Evolutionary conservation across 805 yeast species (phyloP).

Genomic region (Ogataea methylovora): DNA sequence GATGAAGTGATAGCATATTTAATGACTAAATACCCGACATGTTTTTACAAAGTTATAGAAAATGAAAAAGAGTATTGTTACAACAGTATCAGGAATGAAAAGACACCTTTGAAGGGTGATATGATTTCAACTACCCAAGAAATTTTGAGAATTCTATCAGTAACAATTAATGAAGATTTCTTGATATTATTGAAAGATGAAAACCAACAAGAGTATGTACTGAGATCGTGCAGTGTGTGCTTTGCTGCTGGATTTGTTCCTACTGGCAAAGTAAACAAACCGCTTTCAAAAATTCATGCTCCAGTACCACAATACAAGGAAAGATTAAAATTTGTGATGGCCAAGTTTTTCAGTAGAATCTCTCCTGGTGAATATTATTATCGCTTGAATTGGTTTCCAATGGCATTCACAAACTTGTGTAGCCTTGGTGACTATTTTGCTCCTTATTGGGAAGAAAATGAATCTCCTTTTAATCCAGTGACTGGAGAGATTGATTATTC

Average conservation of each 20-base stretch:
- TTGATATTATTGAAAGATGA: slow-evolving; percentile 33
- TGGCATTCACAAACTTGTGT: slow-evolving; percentile 24
- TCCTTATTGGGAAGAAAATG: slow-evolving; percentile 18
- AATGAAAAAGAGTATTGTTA: not conserved
- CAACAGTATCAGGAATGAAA: not conserved
- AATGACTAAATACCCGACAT: not conserved
- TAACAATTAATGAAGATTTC: slow-evolving; percentile 48
- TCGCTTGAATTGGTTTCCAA: slow-evolving; percentile 53
- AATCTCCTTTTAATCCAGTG: slow-evolving; percentile 15
- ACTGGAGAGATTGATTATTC: slow-evolving; percentile 22
- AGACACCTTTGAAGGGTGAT: not conserved
- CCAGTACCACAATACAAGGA: slow-evolving; percentile 58
- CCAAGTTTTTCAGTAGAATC: slow-evolving; percentile 45
- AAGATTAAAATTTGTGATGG: slow-evolving; percentile 49
- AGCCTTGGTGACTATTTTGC: slow-evolving; percentile 13
- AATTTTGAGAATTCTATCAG: slow-evolving; percentile 18
- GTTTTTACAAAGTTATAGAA: not conserved
- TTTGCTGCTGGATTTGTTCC: slow-evolving; percentile 63
- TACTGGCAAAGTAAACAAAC: slow-evolving; percentile 17
- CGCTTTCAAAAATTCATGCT: slow-evolving; percentile 47
- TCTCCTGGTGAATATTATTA: slow-evolving; percentile 43
- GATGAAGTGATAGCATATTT: slow-evolving; percentile 25
- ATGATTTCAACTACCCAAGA: not conserved
- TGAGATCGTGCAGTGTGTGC: slow-evolving; percentile 46
- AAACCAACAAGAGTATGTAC: slow-evolving; percentile 38